Evolutionary conservation across 257 asterid genomes (phyloP).

Genomic region (Linaria vulgaris): DNA sequence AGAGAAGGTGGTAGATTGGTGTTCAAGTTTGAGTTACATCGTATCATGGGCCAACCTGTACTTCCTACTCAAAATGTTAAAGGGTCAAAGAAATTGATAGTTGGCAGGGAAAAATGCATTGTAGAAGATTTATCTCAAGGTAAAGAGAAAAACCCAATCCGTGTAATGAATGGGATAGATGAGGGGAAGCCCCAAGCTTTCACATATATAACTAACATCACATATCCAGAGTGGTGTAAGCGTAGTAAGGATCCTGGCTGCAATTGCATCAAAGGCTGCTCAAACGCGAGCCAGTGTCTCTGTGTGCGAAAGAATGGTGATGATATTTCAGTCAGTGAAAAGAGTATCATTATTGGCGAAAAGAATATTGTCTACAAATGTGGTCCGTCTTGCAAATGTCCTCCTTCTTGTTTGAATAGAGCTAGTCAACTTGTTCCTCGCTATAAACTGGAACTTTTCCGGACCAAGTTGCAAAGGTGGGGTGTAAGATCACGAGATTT

Average conservation of each 20-base stretch:
- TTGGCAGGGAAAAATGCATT: too few relatives aligned
- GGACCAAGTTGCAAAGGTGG: slow-evolving; percentile 47
- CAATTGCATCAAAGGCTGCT: slow-evolving; percentile 45
- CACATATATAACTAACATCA: slow-evolving; percentile 33
- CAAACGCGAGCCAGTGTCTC: slow-evolving; percentile 26
- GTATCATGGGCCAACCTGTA: slow-evolving; percentile 34
- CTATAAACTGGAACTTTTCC: slow-evolving; percentile 42
- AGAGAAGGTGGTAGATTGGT: slow-evolving; percentile 30
- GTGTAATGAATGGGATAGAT: slow-evolving; percentile 36
- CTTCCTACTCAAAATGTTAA: too few relatives aligned
- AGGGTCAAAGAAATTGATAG: too few relatives aligned
- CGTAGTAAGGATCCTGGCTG: slow-evolving; percentile 34
- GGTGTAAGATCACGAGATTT: slow-evolving; percentile 43
- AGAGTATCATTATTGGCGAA: slow-evolving; percentile 25
- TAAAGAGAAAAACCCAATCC: slow-evolving; percentile 36
- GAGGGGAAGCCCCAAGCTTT: slow-evolving; percentile 39
- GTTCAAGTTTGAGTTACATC: slow-evolving; percentile 42
- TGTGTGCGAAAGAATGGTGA: slow-evolving; percentile 50
- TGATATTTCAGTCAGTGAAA: slow-evolving; percentile 37
- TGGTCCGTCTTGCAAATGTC: slow-evolving; percentile 57
- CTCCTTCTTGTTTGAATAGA: slow-evolving; percentile 50
- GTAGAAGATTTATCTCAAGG: slow-evolving; percentile 44
- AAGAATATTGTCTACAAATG: slow-evolving; percentile 43
- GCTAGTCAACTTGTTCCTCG: slow-evolving; percentile 44
- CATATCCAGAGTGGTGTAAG: slow-evolving; percentile 33